Evolutionary conservation across 192 early-diverging fungal genomes (phyloP), one percentile per base, ranked within the genome.

Genomic region (Rhizoclosmatium sp.): DNA sequence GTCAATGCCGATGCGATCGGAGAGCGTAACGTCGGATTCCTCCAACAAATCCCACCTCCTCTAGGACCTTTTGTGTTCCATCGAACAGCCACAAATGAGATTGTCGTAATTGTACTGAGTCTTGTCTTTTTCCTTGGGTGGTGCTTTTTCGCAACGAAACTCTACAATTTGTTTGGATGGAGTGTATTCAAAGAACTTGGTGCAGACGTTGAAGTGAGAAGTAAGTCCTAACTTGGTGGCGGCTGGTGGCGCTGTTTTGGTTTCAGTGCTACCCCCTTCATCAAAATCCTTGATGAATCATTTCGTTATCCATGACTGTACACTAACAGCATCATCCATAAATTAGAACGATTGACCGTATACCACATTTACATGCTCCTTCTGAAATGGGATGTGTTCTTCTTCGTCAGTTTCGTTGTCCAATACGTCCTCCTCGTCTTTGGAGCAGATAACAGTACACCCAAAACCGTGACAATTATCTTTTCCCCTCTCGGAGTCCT

Each of bases 301-400:
- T 62, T 40, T 21, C 60, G 60, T 40, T 21, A 0, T 62, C 39
- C 60, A 9, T 21, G 9, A 7, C 39, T 62, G 9, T 21, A 7
- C 60, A 9, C 60, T 21, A 21, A 16, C 7, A 68, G 4, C 16
- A 68, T 42, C 66, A 16, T 40, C 14, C 42, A 40, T 39, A n/a
- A 21, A 59, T 5, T 73, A 89, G 87, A 87, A 45, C 85, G 85
- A 10, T 80, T 90, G 45, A 85, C 73, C 51, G 42, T 87, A 45
- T 94, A 94, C 81, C 93, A 95, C 62, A 90, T 96, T 71, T 94
- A 94, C 72, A 77, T 96, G 65, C 84, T 94, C 69, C 82, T 95
- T 14, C 83, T 96, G 49, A 96, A 96, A 81, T 71, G 95, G 14
- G 94, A 95, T 64, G 81, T 95, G 1, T 96, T 94, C 84, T 96